A percentile compares a stretch with the other conserved stretches of the same genome.
Conservation (phyloP, 1,284 basidiomycete species). For the Ganoderma meredithae region DNA sequence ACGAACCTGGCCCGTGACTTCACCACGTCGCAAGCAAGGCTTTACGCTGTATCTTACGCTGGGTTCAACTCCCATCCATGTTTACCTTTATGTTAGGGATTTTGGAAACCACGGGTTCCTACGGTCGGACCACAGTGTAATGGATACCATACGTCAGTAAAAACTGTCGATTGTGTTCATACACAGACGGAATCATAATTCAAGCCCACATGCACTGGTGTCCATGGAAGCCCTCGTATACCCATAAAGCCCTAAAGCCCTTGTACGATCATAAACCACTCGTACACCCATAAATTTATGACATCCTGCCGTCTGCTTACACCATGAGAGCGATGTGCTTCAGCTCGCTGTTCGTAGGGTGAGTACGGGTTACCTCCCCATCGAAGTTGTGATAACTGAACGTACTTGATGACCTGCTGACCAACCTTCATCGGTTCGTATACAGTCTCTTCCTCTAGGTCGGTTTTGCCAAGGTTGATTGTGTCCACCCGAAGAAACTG, state of each 20-base stretch:
- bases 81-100: slow-evolving; percentile 23
- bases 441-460: slow-evolving; percentile 51
- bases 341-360: slow-evolving; percentile 65
- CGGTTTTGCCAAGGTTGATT: slow-evolving; percentile 45
- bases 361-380: background rate
- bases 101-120: background rate
- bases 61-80: slow-evolving; percentile 30
- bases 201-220: background rate
- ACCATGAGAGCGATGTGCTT: slow-evolving; percentile 83
- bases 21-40: slow-evolving; percentile 22
- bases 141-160: background rate
- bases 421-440: slow-evolving; percentile 88
- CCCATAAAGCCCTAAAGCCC: too few relatives aligned
- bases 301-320: slow-evolving; percentile 20
- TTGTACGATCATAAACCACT: background rate
- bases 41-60: slow-evolving; percentile 23
- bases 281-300: background rate
- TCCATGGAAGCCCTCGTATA: background rate
- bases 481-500: slow-evolving; percentile 48
- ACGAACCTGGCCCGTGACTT: slow-evolving; percentile 14
- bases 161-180: background rate
- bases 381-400: slow-evolving; percentile 19
- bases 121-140: background rate
- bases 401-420: slow-evolving; percentile 84
- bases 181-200: background rate